A percentile compares a stretch with the other conserved stretches of the same genome.
phyloP scores from a whole-genome alignment of 2,329 filamentous ascomycete genomes.

The Eutypa lata region DNA sequence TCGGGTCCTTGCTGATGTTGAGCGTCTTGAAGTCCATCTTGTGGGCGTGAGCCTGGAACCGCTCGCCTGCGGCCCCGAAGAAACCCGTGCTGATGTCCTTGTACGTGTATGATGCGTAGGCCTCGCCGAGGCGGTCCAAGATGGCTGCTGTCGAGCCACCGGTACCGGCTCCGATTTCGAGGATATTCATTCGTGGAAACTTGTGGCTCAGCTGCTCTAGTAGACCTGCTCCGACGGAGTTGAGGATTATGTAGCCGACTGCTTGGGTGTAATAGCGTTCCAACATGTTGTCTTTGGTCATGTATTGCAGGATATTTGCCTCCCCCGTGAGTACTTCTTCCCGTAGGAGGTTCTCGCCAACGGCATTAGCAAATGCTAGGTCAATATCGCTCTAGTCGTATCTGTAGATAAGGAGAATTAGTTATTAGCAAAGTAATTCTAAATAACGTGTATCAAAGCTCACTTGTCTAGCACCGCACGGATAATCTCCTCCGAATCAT shows the following conservation, averaged over 20 bases:
- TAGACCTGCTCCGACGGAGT: background rate
- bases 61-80: constrained; percentile 29
- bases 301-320: background rate
- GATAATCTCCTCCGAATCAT: no score
- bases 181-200: constrained; percentile 17
- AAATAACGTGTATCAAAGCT: no score
- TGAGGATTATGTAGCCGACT: background rate
- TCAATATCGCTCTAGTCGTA: background rate
- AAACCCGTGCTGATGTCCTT: constrained; percentile 41
- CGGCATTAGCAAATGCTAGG: background rate
- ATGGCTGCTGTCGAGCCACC: constrained; percentile 38
- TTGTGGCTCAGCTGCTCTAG: background rate
- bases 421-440: no score
- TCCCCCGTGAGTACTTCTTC: background rate
- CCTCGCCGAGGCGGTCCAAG: constrained; percentile 29
- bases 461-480: no score
- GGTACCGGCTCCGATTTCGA: constrained; percentile 41
- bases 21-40: constrained; percentile 29
- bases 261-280: background rate
- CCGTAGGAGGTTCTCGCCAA: constrained; percentile 2
- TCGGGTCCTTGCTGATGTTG: constrained; percentile 24
- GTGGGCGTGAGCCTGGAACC: constrained; percentile 24
- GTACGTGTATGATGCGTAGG: constrained; percentile 37
- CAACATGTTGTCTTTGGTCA: constrained; percentile 1
- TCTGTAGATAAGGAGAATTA: no score